These are phyloP conservation scores for Russula sp. DNA, from an alignment of 768 basidiomycete genomes.

Conservation along the genomic window DNA sequence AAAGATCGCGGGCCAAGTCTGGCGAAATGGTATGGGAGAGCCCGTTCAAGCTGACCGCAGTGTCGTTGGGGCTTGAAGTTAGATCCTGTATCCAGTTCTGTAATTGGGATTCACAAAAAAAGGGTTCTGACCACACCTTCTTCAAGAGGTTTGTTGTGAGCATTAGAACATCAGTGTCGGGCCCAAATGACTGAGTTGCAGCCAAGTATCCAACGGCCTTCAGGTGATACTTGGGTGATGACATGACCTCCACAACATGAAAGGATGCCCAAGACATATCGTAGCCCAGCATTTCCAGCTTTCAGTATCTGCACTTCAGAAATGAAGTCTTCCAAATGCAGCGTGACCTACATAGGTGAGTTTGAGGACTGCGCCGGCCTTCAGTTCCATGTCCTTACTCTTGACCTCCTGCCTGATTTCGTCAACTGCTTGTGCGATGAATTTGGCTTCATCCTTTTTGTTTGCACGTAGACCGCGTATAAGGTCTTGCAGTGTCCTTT, in stretches of 20 bases:
- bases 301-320: slow-evolving; percentile 16
- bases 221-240: slow-evolving; percentile 81
- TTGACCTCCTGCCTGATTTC: slow-evolving; percentile 91
- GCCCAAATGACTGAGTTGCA: slow-evolving; percentile 81
- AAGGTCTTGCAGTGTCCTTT: slow-evolving; percentile 90
- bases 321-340: slow-evolving; percentile 14
- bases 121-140: slow-evolving; percentile 50
- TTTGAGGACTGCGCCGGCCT: slow-evolving; percentile 91
- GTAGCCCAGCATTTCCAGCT: slow-evolving; percentile 97
- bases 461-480: slow-evolving; percentile 93
- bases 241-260: slow-evolving; percentile 97
- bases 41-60: slow-evolving; percentile 73
- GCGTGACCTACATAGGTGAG: slow-evolving; percentile 79
- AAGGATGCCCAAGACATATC: slow-evolving; percentile 97
- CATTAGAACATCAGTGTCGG: slow-evolving; percentile 96
- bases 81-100: slow-evolving; percentile 54
- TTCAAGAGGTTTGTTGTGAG: slow-evolving; percentile 92
- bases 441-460: slow-evolving; percentile 88
- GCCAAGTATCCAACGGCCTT: slow-evolving; percentile 96
- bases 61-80: slow-evolving; percentile 64
- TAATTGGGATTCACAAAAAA: slow-evolving; percentile 14
- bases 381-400: slow-evolving; percentile 93
- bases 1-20: slow-evolving; percentile 86
- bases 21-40: slow-evolving; percentile 76
- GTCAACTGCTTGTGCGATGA: slow-evolving; percentile 87